These are phyloP conservation scores for Canna indica DNA, from an alignment of 176 grass and related monocot genomes.

Conservation along the genomic window DNA sequence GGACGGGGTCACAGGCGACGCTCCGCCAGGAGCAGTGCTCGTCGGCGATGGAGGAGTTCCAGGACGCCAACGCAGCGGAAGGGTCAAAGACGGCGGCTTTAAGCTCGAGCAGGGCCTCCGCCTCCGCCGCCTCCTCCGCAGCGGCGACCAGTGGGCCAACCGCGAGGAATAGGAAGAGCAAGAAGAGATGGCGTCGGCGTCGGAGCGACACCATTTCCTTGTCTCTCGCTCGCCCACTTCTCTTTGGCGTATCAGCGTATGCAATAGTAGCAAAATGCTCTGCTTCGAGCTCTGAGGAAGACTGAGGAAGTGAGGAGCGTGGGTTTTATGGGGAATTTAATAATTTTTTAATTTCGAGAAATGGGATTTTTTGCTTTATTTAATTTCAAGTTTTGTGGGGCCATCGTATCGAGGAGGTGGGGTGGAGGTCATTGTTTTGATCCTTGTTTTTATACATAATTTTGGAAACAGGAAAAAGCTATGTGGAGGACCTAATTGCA, in stretches of 20 bases:
- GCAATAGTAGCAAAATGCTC: constrained; percentile 11
- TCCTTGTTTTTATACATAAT: not conserved
- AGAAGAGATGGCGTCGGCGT: constrained; percentile 19
- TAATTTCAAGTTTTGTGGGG: constrained; percentile 1
- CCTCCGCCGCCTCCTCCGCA: constrained; percentile 17
- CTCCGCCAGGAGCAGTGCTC: constrained; percentile 46
- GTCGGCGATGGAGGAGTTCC: constrained; percentile 30
- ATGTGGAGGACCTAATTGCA: no score
- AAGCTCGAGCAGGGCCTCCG: constrained; percentile 42
- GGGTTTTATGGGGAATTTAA: constrained; percentile 31
- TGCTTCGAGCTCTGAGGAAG: constrained; percentile 9
- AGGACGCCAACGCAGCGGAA: constrained; percentile 42
- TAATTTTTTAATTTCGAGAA: constrained; percentile 13
- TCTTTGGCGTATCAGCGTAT: not conserved
- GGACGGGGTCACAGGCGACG: constrained; percentile 37
- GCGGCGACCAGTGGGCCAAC: not conserved
- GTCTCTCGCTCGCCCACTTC: not conserved
- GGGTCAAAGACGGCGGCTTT: constrained; percentile 31
- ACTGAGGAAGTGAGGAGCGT: constrained; percentile 14
- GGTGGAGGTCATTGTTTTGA: not conserved
- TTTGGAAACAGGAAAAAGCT: no score
- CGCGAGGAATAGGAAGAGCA: constrained; percentile 1
- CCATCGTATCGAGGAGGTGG: not conserved
- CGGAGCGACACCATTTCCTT: constrained; percentile 17
- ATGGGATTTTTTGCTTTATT: not conserved